Base-by-base conservation (phyloP, 2,329 filamentous ascomycete genomes). In the Nemania sp. region DNA sequence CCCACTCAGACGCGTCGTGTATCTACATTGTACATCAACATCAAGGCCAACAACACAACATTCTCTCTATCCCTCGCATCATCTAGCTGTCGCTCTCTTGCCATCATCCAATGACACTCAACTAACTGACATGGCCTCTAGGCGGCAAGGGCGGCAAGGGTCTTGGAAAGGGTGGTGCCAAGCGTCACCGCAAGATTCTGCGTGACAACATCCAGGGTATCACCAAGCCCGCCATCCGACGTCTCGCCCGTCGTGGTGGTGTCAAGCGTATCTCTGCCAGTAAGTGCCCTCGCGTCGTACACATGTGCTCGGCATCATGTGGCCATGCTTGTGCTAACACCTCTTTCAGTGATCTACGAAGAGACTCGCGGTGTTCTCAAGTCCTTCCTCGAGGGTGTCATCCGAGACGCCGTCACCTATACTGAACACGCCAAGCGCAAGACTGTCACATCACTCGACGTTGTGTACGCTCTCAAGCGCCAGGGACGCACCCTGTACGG, bases 191-290 rank as follows among this genome's bases (percentile, higher is more conserved):
- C 77, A 97, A 97, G 91, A 97, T 97, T 85, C 87, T 97, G 80
- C 92, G 93, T 82, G 93, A 97, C 90, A 97, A 97, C 90, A 97
- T 97, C 78, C 93, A 97, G 85, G 93, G 93, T 83, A 97, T 97
- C 78, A 97, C 93, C 77, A 97, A 97, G 90, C 93, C 93, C 74
- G 93, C 93, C 75, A 97, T 97, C 82, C 90, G 93, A 76, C 93
- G 93, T 96, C 92, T 97, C 79, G 93, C 93, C 69, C 93, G 93
- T 83, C 92, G 93, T 95, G 93, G 93, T 81, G 93, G 93, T 93
- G 93, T 97, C 87, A 97, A 97, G 91, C 93, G 93, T 96, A 97
- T 97, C 76, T 97, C 92, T 75, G 93, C 93, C 78, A 96, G 88
- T 91, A 87, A 78, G 85, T 35, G 4, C 0, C 1, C 3, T 35